Evolutionary conservation across 345 rosid genomes (phyloP), one percentile per base, ranked within the genome.

Genomic region (Hibiscus syriacus): DNA sequence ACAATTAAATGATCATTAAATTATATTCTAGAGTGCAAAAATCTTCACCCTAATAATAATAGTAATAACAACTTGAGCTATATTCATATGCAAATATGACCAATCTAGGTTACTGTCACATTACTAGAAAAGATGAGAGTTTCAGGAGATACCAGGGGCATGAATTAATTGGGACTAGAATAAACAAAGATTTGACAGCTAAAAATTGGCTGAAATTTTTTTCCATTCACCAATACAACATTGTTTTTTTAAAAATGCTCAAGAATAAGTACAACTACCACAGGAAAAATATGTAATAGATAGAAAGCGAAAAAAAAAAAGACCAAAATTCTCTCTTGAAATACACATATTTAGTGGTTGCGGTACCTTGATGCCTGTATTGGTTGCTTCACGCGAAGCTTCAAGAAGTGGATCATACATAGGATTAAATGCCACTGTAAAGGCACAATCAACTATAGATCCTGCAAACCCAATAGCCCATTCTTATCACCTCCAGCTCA

Each of bases 351-450:
- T 96, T 92, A 87, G 83, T 25, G 77, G 61, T 10, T 45, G 34
- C 66, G 73, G 38, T n/a, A 92, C 99, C 98, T 89, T 92, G 70
- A 94, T 88, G 46, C 97, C 99, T n/a, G 87, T 82, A 77, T 89
- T 89, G 1, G 99, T 94, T 60, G 99, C 98, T 81, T 92, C 98
- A 11, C 86, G 90, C 61, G 99, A 88, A 68, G 98, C 98, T 79
- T 83, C 96, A 76, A 94, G 87, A 66, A 94, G 83, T 29, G 98
- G 96, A 79, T 94, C 84, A 77, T 65, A 92, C 88, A 92, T 89
- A 17, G 99, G 99, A 72, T 94, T 91, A 85, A 94, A 90, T n/a
- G 99, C 98, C 78, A 94, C 97, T 23, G 96, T 94, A 80, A 94
- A 94, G 43, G 99, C 97, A 82, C 86, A 92, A 73, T 91, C 99